Evolutionary conservation across 2,329 filamentous ascomycete genomes (phyloP).

Genomic region (Colletotrichum plurivorum): DNA sequence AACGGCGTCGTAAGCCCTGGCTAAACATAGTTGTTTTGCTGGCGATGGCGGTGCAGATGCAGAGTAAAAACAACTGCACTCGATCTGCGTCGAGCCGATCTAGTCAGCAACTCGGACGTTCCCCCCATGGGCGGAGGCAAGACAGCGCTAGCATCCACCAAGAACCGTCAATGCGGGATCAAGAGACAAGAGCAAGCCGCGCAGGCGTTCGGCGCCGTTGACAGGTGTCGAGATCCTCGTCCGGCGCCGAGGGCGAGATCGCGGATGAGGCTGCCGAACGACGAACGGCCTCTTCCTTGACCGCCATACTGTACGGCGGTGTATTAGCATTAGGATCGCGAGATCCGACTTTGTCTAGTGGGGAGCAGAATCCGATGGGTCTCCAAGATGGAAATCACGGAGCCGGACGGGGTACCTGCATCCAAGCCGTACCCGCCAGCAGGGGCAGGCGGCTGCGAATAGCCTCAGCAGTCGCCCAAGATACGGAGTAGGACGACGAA

Average conservation of each 20-base stretch:
- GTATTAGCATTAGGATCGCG: conserved; percentile 6
- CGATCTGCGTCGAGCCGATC: background rate
- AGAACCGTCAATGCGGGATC: conserved; percentile 9
- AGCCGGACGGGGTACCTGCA: conserved; percentile 28
- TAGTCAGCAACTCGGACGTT: conserved; percentile 10
- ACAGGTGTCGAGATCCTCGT: conserved; percentile 15
- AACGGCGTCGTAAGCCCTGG: background rate
- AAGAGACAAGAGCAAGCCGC: conserved; percentile 6
- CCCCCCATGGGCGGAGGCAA: background rate
- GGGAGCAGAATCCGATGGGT: conserved; percentile 27
- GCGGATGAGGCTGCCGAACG: background rate
- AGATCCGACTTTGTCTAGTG: conserved; percentile 18
- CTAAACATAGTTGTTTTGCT: conserved; percentile 1
- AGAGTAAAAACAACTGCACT: conserved; percentile 3
- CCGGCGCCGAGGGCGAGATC: background rate
- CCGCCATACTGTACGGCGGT: conserved; percentile 31
- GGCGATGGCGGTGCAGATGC: background rate
- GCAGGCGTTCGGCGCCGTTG: conserved; percentile 2
- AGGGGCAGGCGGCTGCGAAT: conserved; percentile 23
- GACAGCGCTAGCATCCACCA: conserved; percentile 22
- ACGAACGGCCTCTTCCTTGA: conserved; percentile 1
- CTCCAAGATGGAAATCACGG: conserved; percentile 22
- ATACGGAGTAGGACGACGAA: background rate
- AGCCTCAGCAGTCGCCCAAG: conserved; percentile 17
- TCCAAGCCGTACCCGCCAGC: conserved; percentile 16